Base-by-base conservation (phyloP, 1,139 yeast genomes). In the Scheffersomyces insectosa region DNA sequence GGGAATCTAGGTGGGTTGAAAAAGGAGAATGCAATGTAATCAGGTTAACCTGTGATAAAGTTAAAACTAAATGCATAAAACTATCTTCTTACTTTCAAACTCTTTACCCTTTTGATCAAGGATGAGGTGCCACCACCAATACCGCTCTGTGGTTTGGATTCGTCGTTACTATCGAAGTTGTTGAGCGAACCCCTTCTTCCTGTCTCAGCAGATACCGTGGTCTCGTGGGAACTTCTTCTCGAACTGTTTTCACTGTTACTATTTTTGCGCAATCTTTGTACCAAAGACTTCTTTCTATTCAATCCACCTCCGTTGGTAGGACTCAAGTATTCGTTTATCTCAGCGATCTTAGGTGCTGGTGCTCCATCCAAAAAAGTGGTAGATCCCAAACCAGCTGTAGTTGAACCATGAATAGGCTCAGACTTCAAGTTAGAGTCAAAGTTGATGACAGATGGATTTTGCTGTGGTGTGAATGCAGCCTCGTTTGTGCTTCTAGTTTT, bases 331-430 rank as follows among this genome's bases (percentile, higher is more conserved):
- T 63, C 67, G 29, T 70, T 70, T 5, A 46, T 47, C 39, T 57
- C 57, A 4, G 52, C 54, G 20, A 52, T 48, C 68, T 57, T 63
- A 27, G 96, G 84, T 3, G 97, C 99, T 13, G 98, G 98, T 0
- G 98, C 95, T 31, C 99, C 99, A 63, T 93, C 98, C 51, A 93
- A 65, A 62, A 93, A 93, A 0, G 99, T 93, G 2, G 96, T 79
- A 2, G 95, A 80, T 3, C 99, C 99, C 40, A 93, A 75, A 1
- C 99, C 99, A 43, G 85, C 77, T 0, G 97, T 87, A 2, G 85
- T 75, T 38, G 80, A 80, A 13, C 98, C 99, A 62, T 91, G 97
- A 13, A 91, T 80, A 25, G 88, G 88, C 37, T 75, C 77, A 9
- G 88, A 79, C 60, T 83, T 85, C 34, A 69, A 68, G 42, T 80